Base-by-base conservation (phyloP, 805 yeast genomes). In the Hanseniaspora meyeri region DNA sequence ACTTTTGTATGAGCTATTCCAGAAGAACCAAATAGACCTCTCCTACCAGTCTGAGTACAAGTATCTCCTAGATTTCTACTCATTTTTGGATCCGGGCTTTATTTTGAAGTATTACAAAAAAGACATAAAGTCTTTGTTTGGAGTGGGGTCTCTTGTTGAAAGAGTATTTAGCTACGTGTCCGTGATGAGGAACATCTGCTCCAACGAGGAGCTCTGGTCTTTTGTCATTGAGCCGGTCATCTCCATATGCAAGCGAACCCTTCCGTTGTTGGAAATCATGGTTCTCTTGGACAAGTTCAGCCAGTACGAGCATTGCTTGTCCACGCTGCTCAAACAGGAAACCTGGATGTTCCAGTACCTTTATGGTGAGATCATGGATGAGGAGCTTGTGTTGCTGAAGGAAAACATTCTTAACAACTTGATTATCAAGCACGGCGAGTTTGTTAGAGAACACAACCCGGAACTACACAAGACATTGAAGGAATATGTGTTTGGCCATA, bases 371-470 rank as follows among this genome's bases (percentile, higher is more conserved):
- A 31, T 53, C 2, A 17, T 29, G 16, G 57, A 53, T 32, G 51
- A 46, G 45, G 57, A 53, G n/a, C 19, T 53, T n/a, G 4, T 53
- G 9, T 0, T 12, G 4, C 36, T 53, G 16, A 53, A 53, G 32
- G 57, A 53, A 19, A 53, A 53, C 39, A 39, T 34, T 16, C 45
- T 46, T 6, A 53, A 39, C 19, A 53, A 46, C 24, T 29, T 53
- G 12, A 16, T 53, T 5, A 45, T 53, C n/a, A 53, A 53, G 34
- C 49, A 53, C 32, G 57, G 57, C 20, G 57, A 53, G n/a, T 53
- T 46, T 39, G 57, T 53, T 3, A 45, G 40, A 39, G 57, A 53
- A 39, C 38, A 38, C 3, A 49, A 53, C 16, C 57, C 57, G 3
- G 47, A 37, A 20, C 16, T 53, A 3, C 38, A 53, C 29, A 27